Conservation (phyloP, 495 filamentous ascomycete genomes). For the Penicillium egyptiacum region DNA sequence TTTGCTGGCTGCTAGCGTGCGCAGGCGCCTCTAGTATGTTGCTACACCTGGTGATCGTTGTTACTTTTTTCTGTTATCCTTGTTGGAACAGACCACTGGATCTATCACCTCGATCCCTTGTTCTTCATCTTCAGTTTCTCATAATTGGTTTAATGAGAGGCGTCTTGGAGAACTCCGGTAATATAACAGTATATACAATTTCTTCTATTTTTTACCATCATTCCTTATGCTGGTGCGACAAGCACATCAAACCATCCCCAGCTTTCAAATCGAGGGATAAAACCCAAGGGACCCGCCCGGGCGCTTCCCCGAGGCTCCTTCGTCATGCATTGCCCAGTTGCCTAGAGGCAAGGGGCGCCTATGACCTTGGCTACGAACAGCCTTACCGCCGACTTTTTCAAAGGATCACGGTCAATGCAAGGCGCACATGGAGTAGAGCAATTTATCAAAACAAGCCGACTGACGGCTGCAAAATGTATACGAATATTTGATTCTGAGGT, state of each 20-base stretch:
- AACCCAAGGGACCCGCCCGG: neutral
- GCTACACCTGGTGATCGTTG: neutral
- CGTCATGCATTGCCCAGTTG: neutral
- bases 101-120: slow-evolving; percentile 1
- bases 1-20: slow-evolving; percentile 15
- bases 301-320: neutral
- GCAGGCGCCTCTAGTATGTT: slow-evolving; percentile 22
- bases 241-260: neutral
- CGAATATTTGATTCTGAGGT: no score
- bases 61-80: neutral
- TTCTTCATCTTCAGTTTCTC: neutral
- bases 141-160: neutral
- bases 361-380: neutral
- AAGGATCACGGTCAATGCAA: neutral
- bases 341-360: slow-evolving; percentile 10
- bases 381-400: neutral
- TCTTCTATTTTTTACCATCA: neutral
- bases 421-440: neutral
- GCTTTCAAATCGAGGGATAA: neutral
- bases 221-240: neutral
- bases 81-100: neutral
- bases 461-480: no score
- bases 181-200: neutral
- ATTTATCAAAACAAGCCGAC: neutral
- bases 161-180: neutral